Base-by-base conservation (phyloP, 352 stramenopile genomes). In the Pythium biforme region DNA sequence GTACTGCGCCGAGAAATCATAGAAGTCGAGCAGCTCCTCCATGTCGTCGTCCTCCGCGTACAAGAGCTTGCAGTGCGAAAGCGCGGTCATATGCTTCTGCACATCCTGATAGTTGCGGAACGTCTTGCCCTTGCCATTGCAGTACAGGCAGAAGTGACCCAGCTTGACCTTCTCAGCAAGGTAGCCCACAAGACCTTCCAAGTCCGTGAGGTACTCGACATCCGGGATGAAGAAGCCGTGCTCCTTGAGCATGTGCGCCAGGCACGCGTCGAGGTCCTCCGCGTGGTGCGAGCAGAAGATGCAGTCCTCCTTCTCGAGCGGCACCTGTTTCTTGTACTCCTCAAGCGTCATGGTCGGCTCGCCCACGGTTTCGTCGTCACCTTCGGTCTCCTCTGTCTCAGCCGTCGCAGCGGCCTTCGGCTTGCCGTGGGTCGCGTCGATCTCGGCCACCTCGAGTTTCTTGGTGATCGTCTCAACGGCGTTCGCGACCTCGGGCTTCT, bases 221-320 rank as follows among this genome's bases (percentile, higher is more conserved):
- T 99, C 95, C 6, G 96, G 96, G 40, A 99, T 81, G 74, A 97
- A 98, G 72, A 99, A 99, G 26, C 91, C 95, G 74, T 98, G 97
- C 47, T 90, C 86, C 55, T 91, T 89, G 34, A 94, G 75, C 94
- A 99, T 98, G 69, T 98, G 92, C 31, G 76, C 64, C 45, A 98
- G 65, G 37, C 74, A 89, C 34, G 79, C 55, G 50, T 93, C 80
- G 43, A 95, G 79, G 50, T 89, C 76, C 4, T 61, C 69, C 2
- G 81, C 83, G 51, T 72, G 70, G 55, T 90, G 68, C 48, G 72
- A 45, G 62, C 86, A 95, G 60, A 95, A 95, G 55, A 95, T 93
- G 64, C 86, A 95, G 71, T 95, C 83, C 29, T 86, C 72, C 48
- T 91, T 89, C 46, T 76, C 76, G 11, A 95, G 71, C 25, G 83